Evolutionary conservation across 169 alveolate genomes (phyloP).

Genomic region (Plasmodium adleri): DNA sequence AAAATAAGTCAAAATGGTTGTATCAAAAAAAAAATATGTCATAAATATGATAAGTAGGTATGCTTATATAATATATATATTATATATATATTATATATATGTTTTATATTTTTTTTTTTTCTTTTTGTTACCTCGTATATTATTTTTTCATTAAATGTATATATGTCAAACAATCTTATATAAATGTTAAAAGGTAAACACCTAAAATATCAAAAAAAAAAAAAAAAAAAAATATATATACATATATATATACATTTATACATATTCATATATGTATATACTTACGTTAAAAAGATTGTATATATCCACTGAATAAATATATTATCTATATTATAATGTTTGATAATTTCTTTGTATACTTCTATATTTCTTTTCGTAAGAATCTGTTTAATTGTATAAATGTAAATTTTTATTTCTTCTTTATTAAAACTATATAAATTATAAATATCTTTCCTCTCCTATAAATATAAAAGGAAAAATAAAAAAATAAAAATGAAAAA

Average conservation of each 20-base stretch:
- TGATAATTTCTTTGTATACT: conserved; percentile 55
- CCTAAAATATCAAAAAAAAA: conserved; percentile 19
- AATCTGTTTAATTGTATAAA: conserved; percentile 57
- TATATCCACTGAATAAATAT: conserved; percentile 73
- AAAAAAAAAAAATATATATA: background rate
- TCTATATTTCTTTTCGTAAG: conserved; percentile 50
- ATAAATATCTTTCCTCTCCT: conserved; percentile 56
- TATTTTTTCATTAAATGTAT: conserved; percentile 63
- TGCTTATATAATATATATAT: too few relatives aligned
- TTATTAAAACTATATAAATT: conserved; percentile 72
- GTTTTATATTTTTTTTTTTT: too few relatives aligned
- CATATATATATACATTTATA: background rate
- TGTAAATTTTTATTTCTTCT: conserved; percentile 51
- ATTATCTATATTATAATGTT: conserved; percentile 69
- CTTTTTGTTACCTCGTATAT: conserved; percentile 53
- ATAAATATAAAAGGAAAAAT: background rate
- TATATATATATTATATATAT: too few relatives aligned
- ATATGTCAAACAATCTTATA: conserved; percentile 68
- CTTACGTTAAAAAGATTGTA: conserved; percentile 73
- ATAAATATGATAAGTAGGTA: background rate
- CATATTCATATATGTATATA: background rate
- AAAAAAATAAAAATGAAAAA: background rate
- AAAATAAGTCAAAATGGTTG: background rate
- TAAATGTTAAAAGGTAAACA: conserved; percentile 65
- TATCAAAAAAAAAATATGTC: background rate